Conservation (phyloP, 331 rosid species). For the Spiraea crenata region DNA sequence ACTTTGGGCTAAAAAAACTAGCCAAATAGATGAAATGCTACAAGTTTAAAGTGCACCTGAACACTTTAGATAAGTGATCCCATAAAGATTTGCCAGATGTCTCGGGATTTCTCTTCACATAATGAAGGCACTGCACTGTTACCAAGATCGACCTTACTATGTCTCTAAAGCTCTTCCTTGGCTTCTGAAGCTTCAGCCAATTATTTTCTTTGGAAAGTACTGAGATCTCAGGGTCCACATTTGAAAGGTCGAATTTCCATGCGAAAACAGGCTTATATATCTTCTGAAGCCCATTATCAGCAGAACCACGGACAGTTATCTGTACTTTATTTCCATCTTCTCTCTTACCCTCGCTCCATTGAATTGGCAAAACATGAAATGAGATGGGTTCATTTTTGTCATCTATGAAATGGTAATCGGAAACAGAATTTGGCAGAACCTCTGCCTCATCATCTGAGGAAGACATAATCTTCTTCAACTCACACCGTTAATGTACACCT, state of each 20-base stretch:
- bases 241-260: slow-evolving; percentile 59
- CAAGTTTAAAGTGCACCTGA: slow-evolving; percentile 25
- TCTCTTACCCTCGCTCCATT: slow-evolving; percentile 35
- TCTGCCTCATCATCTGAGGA: slow-evolving; percentile 69
- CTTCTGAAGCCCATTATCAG: slow-evolving; percentile 43
- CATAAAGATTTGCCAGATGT: slow-evolving; percentile 38
- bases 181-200: slow-evolving; percentile 58
- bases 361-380: slow-evolving; percentile 40
- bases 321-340: slow-evolving; percentile 15
- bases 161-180: slow-evolving; percentile 43
- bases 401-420: slow-evolving; percentile 42
- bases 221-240: slow-evolving; percentile 43
- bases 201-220: slow-evolving; percentile 47
- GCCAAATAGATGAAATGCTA: not conserved
- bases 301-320: slow-evolving; percentile 39
- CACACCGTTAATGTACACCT: not conserved
- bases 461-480: slow-evolving; percentile 35
- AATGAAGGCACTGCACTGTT: slow-evolving; percentile 57
- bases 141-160: slow-evolving; percentile 45
- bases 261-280: slow-evolving; percentile 44
- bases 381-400: slow-evolving; percentile 39
- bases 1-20: not conserved
- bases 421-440: slow-evolving; percentile 35
- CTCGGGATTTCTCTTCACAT: slow-evolving; percentile 48
- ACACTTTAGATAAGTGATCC: slow-evolving; percentile 34